Base-by-base conservation (phyloP, 2,329 filamentous ascomycete genomes). In the Phialocephala subalpina region DNA sequence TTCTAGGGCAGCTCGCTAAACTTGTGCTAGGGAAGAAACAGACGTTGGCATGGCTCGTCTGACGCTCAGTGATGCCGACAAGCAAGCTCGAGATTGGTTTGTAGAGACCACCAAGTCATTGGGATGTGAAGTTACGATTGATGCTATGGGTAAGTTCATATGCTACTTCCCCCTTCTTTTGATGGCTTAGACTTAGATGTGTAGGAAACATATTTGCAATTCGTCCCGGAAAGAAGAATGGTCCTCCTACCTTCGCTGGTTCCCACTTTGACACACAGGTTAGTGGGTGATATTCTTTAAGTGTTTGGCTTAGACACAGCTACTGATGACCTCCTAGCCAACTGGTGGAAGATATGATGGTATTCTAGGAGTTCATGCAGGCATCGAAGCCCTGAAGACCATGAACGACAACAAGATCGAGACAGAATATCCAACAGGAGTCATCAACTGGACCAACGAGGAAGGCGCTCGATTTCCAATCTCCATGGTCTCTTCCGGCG, bases 391-490 rank as follows among this genome's bases (percentile, higher is more conserved):
- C 76, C 80, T 96, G 16, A 86, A 83, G 66, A 84, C 88, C 0
- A 80, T 97, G 53, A 83, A 89, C 5, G 92, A 94, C 20, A 85
- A 89, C 67, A 81, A 85, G 25, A 81, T 91, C 1, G 84, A 91
- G 73, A 94, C 92, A 0, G 85, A 90, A 53, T 91, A 87, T 45
- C 70, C 70, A 11, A 74, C 71, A 8, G 72, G 73, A 63, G 70
- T 72, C 2, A 69, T 73, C n/a, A 72, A 73, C 73, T 93, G 90
- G 90, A 94, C 73, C 29, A 91, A 89, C 74, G 92, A 96, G 80
- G 93, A 96, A 79, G 92, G 92, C 2, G 92, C 92, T 0, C 86
- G 92, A 0, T 95, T 95, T 69, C 91, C 92, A 0, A 88, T 89
- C 62, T 91, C 87, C 35, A 94, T 93, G 87, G 80, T 91, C 29